phyloP scores from a whole-genome alignment of 306 rosid genomes.

The Elaeagnus macrophylla region DNA sequence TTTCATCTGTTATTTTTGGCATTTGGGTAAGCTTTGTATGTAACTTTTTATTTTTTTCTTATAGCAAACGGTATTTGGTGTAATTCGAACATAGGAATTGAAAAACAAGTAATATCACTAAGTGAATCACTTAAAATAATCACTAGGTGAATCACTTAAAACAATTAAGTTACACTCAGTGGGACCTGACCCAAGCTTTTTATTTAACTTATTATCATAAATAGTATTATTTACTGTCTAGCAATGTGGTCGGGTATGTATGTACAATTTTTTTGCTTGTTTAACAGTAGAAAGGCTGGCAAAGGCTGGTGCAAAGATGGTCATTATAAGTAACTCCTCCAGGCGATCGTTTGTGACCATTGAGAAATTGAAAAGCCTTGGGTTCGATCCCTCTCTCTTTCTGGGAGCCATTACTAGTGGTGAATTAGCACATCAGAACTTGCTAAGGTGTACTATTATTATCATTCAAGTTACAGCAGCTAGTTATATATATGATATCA shows the following conservation, averaged over 20 bases:
- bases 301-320: conserved; percentile 71
- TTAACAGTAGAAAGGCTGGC: conserved; percentile 70
- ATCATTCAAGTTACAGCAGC: background rate
- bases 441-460: conserved; percentile 48
- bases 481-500: too few species aligned
- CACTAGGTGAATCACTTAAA: too few species aligned
- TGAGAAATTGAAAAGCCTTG: conserved; percentile 70
- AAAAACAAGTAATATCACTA: too few species aligned
- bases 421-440: conserved; percentile 69
- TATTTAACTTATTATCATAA: background rate
- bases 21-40: conserved; percentile 1
- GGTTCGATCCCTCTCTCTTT: conserved; percentile 82
- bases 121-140: too few species aligned
- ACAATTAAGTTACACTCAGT: too few species aligned
- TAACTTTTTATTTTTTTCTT: too few species aligned
- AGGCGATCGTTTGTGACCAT: conserved; percentile 74
- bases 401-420: conserved; percentile 85
- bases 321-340: conserved; percentile 90
- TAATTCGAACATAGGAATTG: too few species aligned
- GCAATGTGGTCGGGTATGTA: background rate
- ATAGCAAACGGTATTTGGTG: too few species aligned
- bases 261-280: background rate
- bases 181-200: too few species aligned
- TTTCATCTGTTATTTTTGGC: conserved; percentile 8
- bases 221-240: background rate